Base-by-base conservation (phyloP, 2,329 filamentous ascomycete species). In the Lachnellula cervina region DNA sequence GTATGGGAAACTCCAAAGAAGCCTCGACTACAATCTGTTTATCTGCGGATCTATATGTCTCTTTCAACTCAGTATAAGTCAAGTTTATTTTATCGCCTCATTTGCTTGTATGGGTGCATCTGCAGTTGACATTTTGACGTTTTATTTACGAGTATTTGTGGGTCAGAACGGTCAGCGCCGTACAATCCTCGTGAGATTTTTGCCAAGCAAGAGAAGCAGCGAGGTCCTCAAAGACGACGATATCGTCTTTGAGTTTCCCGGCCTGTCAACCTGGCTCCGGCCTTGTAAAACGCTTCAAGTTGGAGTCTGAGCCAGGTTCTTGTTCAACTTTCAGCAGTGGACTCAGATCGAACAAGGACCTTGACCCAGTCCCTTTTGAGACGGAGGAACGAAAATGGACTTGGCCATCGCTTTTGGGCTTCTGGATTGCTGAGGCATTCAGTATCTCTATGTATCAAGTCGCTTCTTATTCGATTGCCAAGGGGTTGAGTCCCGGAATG, bases 371-470 rank as follows among this genome's bases (percentile, higher is more conserved):
- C 5, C 58, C 60, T 9, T 60, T 62, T 42, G 57, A 61, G 19
- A 62, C 60, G 23, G 55, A 62, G 14, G 54, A 64, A 44, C 48
- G 60, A 35, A 65, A 58, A 58, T 63, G 61, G 61, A 63, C 59
- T 23, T 64, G 59, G 62, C 57, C 62, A 34, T 62, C 61, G 1
- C 53, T 62, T 35, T 51, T 62, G 34, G 60, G 56, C 11, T 67
- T 66, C 60, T 66, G 66, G 65, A 59, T 67, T 45, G 64, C 64
- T 17, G 64, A 67, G 52, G 61, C 60, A 9, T 65, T 67, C 50
- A 62, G 57, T 49, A 64, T 64, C n/a, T 60, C 59, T 3, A 64
- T 64, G 57, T 61, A 66, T 43, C 61, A 68, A 56, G 64, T 66
- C 9, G 64, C 64, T 4, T 62, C 59, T 2, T 62, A 59, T 17